Evolutionary conservation across 2,329 filamentous ascomycete species (phyloP), one percentile per base, ranked within the genome.

Genomic region (Chaetothyriales sp.): DNA sequence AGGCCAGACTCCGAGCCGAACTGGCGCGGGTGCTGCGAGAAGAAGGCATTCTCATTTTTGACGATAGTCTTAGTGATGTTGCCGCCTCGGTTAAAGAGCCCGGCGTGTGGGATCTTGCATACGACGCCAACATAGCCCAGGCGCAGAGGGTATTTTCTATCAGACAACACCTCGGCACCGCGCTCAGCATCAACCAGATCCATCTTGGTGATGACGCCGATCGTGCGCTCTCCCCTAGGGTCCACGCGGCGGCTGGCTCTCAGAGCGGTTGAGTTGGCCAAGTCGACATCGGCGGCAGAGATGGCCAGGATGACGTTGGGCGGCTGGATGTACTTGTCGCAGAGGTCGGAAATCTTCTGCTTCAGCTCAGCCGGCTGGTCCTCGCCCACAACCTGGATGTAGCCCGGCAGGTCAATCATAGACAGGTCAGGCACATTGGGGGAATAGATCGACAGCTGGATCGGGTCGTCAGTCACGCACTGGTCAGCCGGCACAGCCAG

Each of bases 151-250:
- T 98, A 98, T 65, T 96, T 94, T 63, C 81, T 83, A 65, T 98
- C 90, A 22, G 76, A 81, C 18, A 98, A 73, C 28, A 98, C 86
- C 36, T 79, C 75, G 12, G 79, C 77, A 26, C 89, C 92, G 52
- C 90, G 80, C 6, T 74, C 72, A 2, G 92, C 77, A 59, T 96
- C 90, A 6, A 98, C 89, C 19, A 98, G 75, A 62, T 98, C 92
- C 90, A 98, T 95, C 71, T 98, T 98, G 2, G 92, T 98, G 43
- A 98, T 83, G n/a, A 98, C 92, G 44, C 92, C 92, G 63, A 98
- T 98, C 0, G 92, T 98, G 55, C 92, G 78, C 69, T 98, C 92
- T 50, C 92, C 92, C 54, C 92, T 77, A 1, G 92, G 92, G 62
- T 98, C 92, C 25, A 96, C 89, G 59, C 90, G 79, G 55, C 92